Evolutionary conservation across 2,329 filamentous ascomycete genomes (phyloP).

Genomic region (Ceratocystis eucalypticola): DNA sequence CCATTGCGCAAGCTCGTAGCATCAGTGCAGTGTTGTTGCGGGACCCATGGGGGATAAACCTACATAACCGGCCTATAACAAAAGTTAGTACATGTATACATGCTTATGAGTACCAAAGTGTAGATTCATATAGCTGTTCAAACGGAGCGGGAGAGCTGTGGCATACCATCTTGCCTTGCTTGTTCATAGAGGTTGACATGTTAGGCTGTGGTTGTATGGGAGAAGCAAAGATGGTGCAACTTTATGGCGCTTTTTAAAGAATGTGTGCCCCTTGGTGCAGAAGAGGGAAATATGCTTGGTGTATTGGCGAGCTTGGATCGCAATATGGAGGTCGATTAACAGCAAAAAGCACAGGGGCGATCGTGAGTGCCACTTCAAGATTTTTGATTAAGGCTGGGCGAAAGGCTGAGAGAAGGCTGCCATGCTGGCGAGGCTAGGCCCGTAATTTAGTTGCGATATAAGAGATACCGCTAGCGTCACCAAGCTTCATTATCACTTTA

Average conservation of each 20-base stretch:
- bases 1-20: not conserved
- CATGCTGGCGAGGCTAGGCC: conserved; percentile 14
- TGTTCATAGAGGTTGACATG: conserved; percentile 53
- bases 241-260: not conserved
- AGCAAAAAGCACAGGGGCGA: conserved; percentile 13
- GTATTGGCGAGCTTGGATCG: not conserved
- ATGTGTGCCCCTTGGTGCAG: not conserved
- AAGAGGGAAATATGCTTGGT: not conserved
- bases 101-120: not conserved
- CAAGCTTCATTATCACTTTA: not conserved
- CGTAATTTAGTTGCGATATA: not conserved
- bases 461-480: not conserved
- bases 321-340: conserved; percentile 1
- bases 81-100: conserved; percentile 5
- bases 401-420: conserved; percentile 19
- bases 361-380: conserved; percentile 16
- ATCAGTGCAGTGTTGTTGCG: not conserved
- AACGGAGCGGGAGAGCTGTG: conserved; percentile 22
- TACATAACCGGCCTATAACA: conserved; percentile 56
- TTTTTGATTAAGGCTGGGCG: conserved; percentile 18
- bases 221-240: not conserved
- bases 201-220: conserved; percentile 9
- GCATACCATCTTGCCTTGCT: conserved; percentile 99
- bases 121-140: conserved; percentile 5
- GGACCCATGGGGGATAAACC: conserved; percentile 27